phyloP scores from a whole-genome alignment of 148 eudicot genomes.

The Selenicereus undatus region DNA sequence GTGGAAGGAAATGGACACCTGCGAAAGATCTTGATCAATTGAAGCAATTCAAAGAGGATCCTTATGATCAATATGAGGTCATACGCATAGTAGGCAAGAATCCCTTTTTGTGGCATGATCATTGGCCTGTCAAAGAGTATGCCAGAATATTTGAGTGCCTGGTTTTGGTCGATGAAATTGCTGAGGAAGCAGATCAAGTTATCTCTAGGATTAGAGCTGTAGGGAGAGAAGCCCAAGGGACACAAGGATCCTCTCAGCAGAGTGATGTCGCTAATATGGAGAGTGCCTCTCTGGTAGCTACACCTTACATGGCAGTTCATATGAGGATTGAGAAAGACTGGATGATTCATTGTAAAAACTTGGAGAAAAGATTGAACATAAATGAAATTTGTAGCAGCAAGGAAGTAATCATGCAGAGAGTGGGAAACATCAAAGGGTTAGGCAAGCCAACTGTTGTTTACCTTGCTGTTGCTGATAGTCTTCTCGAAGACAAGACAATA shows the following conservation, averaged over 20 bases:
- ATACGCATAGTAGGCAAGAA: conserved; percentile 69
- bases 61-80: conserved; percentile 51
- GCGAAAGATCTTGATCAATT: conserved; percentile 78
- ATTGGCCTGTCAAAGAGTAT: conserved; percentile 88
- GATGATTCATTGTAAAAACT: conserved; percentile 95
- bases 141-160: conserved; percentile 80
- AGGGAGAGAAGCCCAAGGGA: conserved; percentile 33
- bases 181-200: conserved; percentile 71
- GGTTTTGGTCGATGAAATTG: conserved; percentile 69
- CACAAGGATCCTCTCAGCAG: background rate
- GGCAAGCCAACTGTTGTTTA: conserved; percentile 57
- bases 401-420: conserved; percentile 74
- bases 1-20: conserved; percentile 88
- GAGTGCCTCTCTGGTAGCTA: conserved; percentile 11
- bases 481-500: conserved; percentile 69
- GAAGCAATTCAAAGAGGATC: conserved; percentile 41
- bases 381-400: conserved; percentile 82
- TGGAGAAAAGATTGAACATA: conserved; percentile 59
- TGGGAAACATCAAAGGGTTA: conserved; percentile 56
- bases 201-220: conserved; percentile 58
- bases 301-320: conserved; percentile 82
- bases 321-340: conserved; percentile 97
- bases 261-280: conserved; percentile 8
- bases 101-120: conserved; percentile 98
- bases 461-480: conserved; percentile 85